Conservation (phyloP, 305 asterid species). For the Caryopteris hybrid region DNA sequence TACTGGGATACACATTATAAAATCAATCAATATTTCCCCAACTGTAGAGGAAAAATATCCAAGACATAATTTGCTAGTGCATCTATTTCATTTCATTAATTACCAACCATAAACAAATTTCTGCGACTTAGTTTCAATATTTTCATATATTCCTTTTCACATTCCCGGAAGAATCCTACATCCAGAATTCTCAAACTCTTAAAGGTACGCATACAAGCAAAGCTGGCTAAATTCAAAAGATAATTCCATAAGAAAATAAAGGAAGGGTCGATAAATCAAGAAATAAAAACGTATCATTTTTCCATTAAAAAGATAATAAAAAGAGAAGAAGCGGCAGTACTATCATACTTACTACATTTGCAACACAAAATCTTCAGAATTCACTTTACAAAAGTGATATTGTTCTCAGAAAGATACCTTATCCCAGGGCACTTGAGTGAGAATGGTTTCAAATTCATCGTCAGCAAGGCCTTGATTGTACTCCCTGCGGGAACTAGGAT, state of each 20-base stretch:
- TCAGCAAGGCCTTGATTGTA: conserved; percentile 75
- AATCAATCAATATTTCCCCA: conserved; percentile 8
- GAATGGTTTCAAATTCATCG: conserved; percentile 65
- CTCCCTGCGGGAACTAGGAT: conserved; percentile 73
- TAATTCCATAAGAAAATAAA: neutral
- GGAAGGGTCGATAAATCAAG: neutral
- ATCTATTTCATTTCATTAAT: neutral
- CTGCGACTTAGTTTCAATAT: neutral
- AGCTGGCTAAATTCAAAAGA: neutral
- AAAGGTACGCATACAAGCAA: too few species aligned
- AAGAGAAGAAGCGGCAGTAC: neutral
- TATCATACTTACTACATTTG: neutral
- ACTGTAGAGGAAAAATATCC: neutral
- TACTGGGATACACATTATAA: neutral
- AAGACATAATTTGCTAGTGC: neutral
- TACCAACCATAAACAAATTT: neutral
- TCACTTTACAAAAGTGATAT: neutral
- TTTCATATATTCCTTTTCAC: neutral
- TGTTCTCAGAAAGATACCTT: conserved; percentile 43
- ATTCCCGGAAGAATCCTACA: neutral
- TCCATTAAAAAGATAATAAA: too few species aligned
- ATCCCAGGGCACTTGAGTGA: conserved; percentile 92
- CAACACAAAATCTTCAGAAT: neutral
- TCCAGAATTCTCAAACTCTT: neutral
- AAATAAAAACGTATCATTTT: neutral